Base-by-base conservation (phyloP, 208 protist species). In the Trypanosomatidae sp. region DNA sequence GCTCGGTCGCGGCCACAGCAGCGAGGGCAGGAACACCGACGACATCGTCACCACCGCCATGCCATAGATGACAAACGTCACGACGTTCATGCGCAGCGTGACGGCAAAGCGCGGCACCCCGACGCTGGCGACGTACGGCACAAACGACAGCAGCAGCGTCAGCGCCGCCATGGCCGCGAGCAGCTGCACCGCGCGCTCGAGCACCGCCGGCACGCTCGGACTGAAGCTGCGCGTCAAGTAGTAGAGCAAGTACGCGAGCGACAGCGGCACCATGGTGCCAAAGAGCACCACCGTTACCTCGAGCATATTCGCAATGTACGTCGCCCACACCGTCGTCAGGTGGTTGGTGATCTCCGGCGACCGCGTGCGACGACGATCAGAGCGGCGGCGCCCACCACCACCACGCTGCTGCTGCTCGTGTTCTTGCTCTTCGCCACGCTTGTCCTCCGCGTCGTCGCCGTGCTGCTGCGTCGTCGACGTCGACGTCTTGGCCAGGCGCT, bases 271-370 rank as follows among this genome's bases (percentile, higher is more conserved):
- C 1, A 67, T 19, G 6, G 61, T 59, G 18, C 61, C 64, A 15
- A 75, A 38, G 1, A 74, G 33, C 28, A 89, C 58, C 16, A 69
- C 67, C 22, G 63, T 37, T 13, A 89, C 55, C 52, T 89, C 67
- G 22, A 79, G 24, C 6, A 70, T 30, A 30, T 71, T 71, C 30
- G 56, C 33, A 39, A 79, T 39, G 10, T 60, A 54, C n/a, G 19
- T 43, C 27, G 57, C 53, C 13, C 43, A 39, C 25, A 44, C 43
- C 0, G 22, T 40, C n/a, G 40, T 46, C 19, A 37, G 45, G 27
- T 24, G 19, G 11, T 21, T 37, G 50, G 8, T 47, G 25, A 7
- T 54, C 6, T 11, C 1, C 19, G 11, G 38, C 43, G 22, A 27
- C 42, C 13, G 38, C 27, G 0, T n/a, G 32, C 1, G n/a, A 18